Evolutionary conservation across 345 rosid species (phyloP).

Genomic region (Lagerstroemia speciosa): DNA sequence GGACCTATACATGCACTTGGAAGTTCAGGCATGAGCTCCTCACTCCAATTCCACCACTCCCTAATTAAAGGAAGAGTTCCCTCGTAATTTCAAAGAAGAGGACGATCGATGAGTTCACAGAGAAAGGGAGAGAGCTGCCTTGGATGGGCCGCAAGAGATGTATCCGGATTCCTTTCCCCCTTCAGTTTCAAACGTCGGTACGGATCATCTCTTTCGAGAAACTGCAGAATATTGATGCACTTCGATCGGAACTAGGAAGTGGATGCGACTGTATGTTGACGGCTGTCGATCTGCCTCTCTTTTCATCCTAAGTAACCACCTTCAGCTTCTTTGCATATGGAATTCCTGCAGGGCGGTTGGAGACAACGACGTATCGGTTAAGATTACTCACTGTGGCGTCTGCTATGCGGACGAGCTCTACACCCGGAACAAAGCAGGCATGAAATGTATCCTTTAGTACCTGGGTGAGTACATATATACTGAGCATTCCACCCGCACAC

Average conservation of each 20-base stretch:
- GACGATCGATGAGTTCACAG: conserved; percentile 28
- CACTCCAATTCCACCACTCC: no score
- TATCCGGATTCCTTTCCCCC: conserved; percentile 61
- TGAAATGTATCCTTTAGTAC: conserved; percentile 70
- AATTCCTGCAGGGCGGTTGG: conserved; percentile 36
- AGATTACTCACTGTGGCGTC: conserved; percentile 75
- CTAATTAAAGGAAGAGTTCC: no score
- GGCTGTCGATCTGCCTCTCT: background rate
- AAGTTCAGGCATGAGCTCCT: no score
- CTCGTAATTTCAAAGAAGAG: no score
- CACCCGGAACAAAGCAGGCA: conserved; percentile 51
- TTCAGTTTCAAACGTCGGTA: conserved; percentile 56
- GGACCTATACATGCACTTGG: no score
- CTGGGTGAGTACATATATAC: no score
- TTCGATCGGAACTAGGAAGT: no score
- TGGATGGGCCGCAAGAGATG: conserved; percentile 65
- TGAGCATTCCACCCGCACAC: no score
- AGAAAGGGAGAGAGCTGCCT: conserved; percentile 25
- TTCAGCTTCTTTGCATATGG: no score
- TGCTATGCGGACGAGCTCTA: conserved; percentile 76
- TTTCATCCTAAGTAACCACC: no score
- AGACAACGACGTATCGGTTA: conserved; percentile 55
- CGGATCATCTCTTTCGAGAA: background rate
- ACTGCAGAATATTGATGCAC: no score
- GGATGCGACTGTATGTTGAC: no score